Evolutionary conservation across 495 filamentous ascomycete species (phyloP).

Genomic region (Sphaerosporella brunnea): DNA sequence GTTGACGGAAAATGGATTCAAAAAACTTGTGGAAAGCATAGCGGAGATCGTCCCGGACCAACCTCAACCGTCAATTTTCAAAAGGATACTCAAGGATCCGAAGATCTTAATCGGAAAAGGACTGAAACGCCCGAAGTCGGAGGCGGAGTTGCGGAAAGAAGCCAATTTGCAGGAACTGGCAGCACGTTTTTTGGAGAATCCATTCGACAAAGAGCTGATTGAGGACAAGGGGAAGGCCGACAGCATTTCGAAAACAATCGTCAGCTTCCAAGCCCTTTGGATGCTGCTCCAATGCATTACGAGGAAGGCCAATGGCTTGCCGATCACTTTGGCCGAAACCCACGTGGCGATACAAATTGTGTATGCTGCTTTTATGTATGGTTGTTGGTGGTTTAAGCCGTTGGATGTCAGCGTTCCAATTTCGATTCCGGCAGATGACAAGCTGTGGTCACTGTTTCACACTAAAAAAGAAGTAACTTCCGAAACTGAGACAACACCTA

Average conservation of each 20-base stretch:
- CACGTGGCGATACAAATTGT: conserved; percentile 20
- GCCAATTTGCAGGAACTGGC: not conserved
- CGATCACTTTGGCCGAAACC: conserved; percentile 21
- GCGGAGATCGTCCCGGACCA: too few relatives aligned
- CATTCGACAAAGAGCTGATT: conserved; percentile 1
- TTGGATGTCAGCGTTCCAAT: conserved; percentile 13
- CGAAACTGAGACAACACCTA: too few relatives aligned
- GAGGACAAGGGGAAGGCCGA: conserved; percentile 25
- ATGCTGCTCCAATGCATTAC: conserved; percentile 18
- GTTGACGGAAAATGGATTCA: too few relatives aligned
- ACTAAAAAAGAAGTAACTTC: too few relatives aligned
- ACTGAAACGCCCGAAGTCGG: too few relatives aligned
- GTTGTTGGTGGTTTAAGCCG: conserved; percentile 22
- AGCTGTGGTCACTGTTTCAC: not conserved
- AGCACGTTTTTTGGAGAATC: not conserved
- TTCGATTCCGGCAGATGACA: not conserved
- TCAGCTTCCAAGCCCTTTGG: conserved; percentile 21
- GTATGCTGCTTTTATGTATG: conserved; percentile 17
- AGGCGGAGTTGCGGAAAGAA: not conserved
- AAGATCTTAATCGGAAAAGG: too few relatives aligned
- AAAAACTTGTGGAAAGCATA: too few relatives aligned
- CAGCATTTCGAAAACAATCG: conserved; percentile 14
- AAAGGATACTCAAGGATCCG: too few relatives aligned
- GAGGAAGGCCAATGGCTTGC: conserved; percentile 7
- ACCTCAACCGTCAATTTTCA: too few relatives aligned